These are phyloP conservation scores for Guyanaporus albipodus DNA, from an alignment of 768 basidiomycete species.

Conservation along the genomic window DNA sequence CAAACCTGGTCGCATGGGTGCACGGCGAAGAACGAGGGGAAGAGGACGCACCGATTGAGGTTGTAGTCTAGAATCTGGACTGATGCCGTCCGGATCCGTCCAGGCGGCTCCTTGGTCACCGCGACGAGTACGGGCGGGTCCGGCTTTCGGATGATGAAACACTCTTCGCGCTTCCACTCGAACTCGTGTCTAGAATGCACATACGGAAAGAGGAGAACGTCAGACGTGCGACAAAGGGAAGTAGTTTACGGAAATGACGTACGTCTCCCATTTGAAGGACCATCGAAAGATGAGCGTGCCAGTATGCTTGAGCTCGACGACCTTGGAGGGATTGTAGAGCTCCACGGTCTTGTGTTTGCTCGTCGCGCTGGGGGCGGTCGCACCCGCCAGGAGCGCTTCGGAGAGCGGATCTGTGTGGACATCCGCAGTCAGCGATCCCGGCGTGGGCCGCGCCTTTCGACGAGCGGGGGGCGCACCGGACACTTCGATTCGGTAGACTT, in stretches of 20 bases:
- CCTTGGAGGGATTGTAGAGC: conserved; percentile 65
- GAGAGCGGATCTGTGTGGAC: conserved; percentile 64
- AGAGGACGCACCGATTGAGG: conserved; percentile 55
- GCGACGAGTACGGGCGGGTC: conserved; percentile 86
- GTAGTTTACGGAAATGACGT: conserved; percentile 29
- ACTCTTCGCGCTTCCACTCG: conserved; percentile 84
- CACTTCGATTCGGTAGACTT: conserved; percentile 59
- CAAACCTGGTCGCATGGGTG: conserved; percentile 52
- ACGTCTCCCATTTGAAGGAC: conserved; percentile 84
- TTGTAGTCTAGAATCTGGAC: conserved; percentile 86
- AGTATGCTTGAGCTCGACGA: conserved; percentile 69
- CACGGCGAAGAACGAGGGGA: background rate
- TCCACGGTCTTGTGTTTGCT: conserved; percentile 74
- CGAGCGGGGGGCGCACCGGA: conserved; percentile 43
- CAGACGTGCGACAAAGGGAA: background rate
- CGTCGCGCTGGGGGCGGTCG: conserved; percentile 56
- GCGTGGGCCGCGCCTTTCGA: too few relatives aligned
- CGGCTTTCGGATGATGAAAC: conserved; percentile 78
- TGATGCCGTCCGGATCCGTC: conserved; percentile 57
- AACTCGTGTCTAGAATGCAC: conserved; percentile 59
- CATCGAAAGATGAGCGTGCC: conserved; percentile 74
- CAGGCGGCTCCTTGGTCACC: conserved; percentile 70
- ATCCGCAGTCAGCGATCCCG: background rate
- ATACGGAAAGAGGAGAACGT: background rate
- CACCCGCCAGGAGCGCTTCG: conserved; percentile 65